These are phyloP conservation scores for Colletotrichum tanaceti DNA, from an alignment of 2,329 filamentous ascomycete genomes.

Conservation along the genomic window DNA sequence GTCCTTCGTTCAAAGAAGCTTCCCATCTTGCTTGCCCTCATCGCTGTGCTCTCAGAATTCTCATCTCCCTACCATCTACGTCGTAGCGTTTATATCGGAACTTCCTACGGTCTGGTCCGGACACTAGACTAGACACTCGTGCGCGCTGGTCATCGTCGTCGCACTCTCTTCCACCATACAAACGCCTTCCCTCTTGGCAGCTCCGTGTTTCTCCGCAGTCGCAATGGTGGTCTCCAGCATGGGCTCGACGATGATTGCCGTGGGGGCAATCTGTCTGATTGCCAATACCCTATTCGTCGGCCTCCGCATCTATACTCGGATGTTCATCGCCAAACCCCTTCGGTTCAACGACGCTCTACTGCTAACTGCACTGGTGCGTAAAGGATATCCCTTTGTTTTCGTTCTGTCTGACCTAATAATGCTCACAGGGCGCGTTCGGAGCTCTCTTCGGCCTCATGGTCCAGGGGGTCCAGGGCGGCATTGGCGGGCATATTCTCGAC, in stretches of 20 bases:
- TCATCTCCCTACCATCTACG: not conserved
- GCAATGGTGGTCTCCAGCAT: slow-evolving; percentile 11
- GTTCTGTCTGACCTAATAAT: not conserved
- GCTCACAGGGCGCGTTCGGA: slow-evolving; percentile 16
- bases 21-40: too few relatives aligned
- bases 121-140: not conserved
- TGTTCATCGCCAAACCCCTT: slow-evolving; percentile 4
- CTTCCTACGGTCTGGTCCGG: not conserved
- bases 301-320: slow-evolving; percentile 28
- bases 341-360: slow-evolving; percentile 17
- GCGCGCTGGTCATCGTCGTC: not conserved
- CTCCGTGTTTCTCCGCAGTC: not conserved
- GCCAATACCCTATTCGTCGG: slow-evolving; percentile 30
- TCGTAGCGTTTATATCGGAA: not conserved
- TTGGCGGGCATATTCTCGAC: slow-evolving; percentile 7
- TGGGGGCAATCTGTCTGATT: slow-evolving; percentile 22
- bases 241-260: slow-evolving; percentile 15
- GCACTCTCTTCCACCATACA: not conserved
- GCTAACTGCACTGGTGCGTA: slow-evolving; percentile 20
- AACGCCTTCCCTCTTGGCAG: not conserved
- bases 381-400: too few relatives aligned
- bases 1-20: too few relatives aligned
- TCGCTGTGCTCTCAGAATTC: too few relatives aligned
- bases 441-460: slow-evolving; percentile 26
- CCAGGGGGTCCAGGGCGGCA: slow-evolving; percentile 24